Percentiles rank a stretch among this genome's conserved stretches.
Evolutionary conservation across 1,284 basidiomycete species (phyloP).

Genomic region (Caloboletus inedulis): DNA sequence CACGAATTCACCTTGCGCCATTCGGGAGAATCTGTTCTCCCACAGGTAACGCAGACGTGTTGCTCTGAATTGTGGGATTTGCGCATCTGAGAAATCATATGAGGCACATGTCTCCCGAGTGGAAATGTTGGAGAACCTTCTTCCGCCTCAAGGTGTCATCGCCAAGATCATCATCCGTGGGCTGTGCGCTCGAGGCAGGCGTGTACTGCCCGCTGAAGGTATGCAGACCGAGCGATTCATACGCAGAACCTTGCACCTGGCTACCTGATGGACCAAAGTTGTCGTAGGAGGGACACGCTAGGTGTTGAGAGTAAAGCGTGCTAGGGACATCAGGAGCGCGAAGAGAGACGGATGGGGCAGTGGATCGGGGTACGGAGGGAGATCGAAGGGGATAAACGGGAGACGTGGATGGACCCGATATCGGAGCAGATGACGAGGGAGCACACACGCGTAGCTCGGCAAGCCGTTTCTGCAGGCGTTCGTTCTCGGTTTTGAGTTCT

Average conservation of each 20-base stretch:
- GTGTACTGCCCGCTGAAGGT: slow-evolving; percentile 19
- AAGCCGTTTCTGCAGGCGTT: slow-evolving; percentile 57
- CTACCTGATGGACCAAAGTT: slow-evolving; percentile 10
- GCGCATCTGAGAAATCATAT: slow-evolving; percentile 35
- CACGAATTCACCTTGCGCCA: slow-evolving; percentile 67
- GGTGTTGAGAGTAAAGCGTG: slow-evolving; percentile 15
- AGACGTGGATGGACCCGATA: slow-evolving; percentile 19
- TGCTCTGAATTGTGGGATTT: slow-evolving; percentile 56
- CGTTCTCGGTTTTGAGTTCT: slow-evolving; percentile 77
- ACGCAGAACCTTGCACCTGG: slow-evolving; percentile 15
- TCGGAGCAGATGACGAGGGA: slow-evolving; percentile 18
- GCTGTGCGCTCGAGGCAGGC: slow-evolving; percentile 14
- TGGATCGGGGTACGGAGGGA: slow-evolving; percentile 7
- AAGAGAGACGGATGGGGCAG: slow-evolving; percentile 13
- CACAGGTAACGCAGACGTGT: slow-evolving; percentile 75
- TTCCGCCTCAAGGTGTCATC: slow-evolving; percentile 36
- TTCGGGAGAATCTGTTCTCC: slow-evolving; percentile 77
- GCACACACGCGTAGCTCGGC: slow-evolving; percentile 39
- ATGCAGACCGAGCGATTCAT: slow-evolving; percentile 21
- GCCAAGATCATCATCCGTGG: slow-evolving; percentile 26
- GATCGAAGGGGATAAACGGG: slow-evolving; percentile 20
- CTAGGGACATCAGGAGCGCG: slow-evolving; percentile 12
- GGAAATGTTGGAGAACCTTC: slow-evolving; percentile 35
- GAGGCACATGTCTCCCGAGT: background rate
- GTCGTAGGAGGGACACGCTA: slow-evolving; percentile 15